Evolutionary conservation across 1,284 basidiomycete genomes (phyloP).

Genomic region (Boletus sp.): DNA sequence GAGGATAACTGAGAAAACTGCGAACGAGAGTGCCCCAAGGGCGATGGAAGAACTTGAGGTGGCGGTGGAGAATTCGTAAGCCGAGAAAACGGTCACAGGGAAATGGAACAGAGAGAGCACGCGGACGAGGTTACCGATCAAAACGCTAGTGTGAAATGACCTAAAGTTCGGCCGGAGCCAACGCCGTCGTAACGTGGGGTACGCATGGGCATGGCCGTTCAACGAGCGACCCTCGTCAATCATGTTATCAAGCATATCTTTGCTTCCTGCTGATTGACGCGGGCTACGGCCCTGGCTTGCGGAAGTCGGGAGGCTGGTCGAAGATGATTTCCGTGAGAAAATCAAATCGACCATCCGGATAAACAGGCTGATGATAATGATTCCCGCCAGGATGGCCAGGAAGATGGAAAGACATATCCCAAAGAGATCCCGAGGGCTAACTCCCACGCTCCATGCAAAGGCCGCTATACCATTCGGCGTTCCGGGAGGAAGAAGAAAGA

Average conservation of each 20-base stretch:
- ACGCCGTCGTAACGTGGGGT: conserved; percentile 33
- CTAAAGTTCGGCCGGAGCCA: conserved; percentile 69
- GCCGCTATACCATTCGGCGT: conserved; percentile 63
- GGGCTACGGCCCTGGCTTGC: conserved; percentile 53
- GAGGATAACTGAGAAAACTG: conserved; percentile 74
- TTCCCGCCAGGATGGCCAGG: conserved; percentile 72
- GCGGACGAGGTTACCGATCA: conserved; percentile 89
- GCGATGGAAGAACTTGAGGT: conserved; percentile 50
- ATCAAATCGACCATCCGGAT: conserved; percentile 73
- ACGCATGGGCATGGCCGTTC: conserved; percentile 34
- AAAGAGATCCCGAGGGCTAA: conserved; percentile 83
- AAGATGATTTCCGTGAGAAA: conserved; percentile 37
- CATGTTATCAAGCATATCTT: conserved; percentile 48
- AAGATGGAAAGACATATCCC: conserved; percentile 82
- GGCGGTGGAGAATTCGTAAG: conserved; percentile 50
- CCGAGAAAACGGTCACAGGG: conserved; percentile 89
- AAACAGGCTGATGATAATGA: conserved; percentile 65
- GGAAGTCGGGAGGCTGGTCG: conserved; percentile 24
- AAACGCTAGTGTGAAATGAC: conserved; percentile 73
- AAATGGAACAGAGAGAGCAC: conserved; percentile 91
- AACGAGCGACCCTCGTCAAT: conserved; percentile 59
- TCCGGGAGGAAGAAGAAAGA: conserved; percentile 69
- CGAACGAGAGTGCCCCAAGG: conserved; percentile 75
- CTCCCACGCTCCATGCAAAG: conserved; percentile 70
- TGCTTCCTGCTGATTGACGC: conserved; percentile 47